Evolutionary conservation across 148 eudicot genomes (phyloP).

Genomic region (Rhododendron ferrugineum): DNA sequence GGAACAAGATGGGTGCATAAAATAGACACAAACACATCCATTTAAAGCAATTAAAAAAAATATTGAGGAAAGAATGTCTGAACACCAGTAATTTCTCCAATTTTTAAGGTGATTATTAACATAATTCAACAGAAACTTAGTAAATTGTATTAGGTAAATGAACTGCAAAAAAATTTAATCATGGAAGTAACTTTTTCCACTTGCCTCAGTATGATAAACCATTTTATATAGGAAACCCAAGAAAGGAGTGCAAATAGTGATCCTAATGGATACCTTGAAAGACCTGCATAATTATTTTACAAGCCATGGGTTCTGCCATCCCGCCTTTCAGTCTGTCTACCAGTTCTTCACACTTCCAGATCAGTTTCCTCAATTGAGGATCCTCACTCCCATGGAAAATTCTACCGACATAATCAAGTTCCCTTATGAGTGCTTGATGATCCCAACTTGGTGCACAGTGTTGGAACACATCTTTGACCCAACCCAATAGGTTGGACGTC

Average conservation of each 20-base stretch:
- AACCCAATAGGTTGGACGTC: conserved; percentile 54
- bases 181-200: not conserved
- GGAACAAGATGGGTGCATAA: not conserved
- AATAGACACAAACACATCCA: not conserved
- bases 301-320: conserved; percentile 42
- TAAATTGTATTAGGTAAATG: not conserved
- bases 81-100: not conserved
- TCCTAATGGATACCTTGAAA: conserved; percentile 42
- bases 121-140: not conserved
- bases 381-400: conserved; percentile 59
- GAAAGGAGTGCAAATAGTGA: not conserved
- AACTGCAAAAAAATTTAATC: conserved; percentile 4
- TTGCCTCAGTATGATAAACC: not conserved
- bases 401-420: conserved; percentile 54
- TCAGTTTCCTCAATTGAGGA: conserved; percentile 47
- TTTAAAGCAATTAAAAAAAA: not conserved
- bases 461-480: conserved; percentile 74
- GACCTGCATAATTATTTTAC: conserved; percentile 43
- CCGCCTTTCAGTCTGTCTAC: conserved; percentile 51
- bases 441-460: conserved; percentile 59
- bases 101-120: not conserved
- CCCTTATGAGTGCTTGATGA: conserved; percentile 39
- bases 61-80: not conserved
- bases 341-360: conserved; percentile 66
- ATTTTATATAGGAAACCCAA: not conserved